Evolutionary conservation across 371 early-diverging fungal genomes (phyloP), one percentile per base, ranked within the genome.

Genomic region (Actinomortierella ambigua): DNA sequence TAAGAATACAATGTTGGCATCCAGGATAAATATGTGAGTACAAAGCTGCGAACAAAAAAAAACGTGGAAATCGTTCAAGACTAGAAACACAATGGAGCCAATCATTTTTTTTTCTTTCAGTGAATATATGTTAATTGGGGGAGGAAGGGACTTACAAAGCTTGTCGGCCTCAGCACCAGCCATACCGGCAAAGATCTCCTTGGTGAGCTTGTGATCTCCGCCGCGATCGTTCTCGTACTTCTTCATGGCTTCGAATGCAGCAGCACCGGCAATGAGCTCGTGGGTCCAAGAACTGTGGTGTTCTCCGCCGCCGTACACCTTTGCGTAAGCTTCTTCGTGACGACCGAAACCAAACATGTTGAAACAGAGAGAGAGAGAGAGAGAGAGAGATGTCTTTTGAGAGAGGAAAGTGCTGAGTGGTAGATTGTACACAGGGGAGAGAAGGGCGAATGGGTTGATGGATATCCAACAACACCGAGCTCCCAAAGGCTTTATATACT

Each of bases 221-320:
- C 63, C 69, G 53, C 80, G 53, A 29, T 79, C 78, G 5, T 71
- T 55, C 61, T 85, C 84, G 62, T 77, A 77, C n/a, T 65, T 34
- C 53, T 76, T 79, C 46, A 83, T 79, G 24, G 87, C 87, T 28
- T 82, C 82, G 41, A 80, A 84, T n/a, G 82, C 85, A 46, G 81
- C 87, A 27, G 87, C 87, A 49, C 83, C 87, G 34, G 83, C 87
- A 53, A 87, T 76, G 26, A 87, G 53, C 59, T 87, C 82, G 49
- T 85, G 82, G 50, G 77, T 58, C 68, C 76, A 66, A 48, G 34
- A 29, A 48, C 63, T 54, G 70, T 82, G 63, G 66, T 81, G 79
- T 28, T 63, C 26, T 29, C 64, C 58, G 1, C n/a, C 55, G 40
- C 41, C 18, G 40, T 54, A 46, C 47, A 76, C 63, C 13, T 64